Conservation (phyloP, 441 rosid genomes). For the Codiaeum variegatum region DNA sequence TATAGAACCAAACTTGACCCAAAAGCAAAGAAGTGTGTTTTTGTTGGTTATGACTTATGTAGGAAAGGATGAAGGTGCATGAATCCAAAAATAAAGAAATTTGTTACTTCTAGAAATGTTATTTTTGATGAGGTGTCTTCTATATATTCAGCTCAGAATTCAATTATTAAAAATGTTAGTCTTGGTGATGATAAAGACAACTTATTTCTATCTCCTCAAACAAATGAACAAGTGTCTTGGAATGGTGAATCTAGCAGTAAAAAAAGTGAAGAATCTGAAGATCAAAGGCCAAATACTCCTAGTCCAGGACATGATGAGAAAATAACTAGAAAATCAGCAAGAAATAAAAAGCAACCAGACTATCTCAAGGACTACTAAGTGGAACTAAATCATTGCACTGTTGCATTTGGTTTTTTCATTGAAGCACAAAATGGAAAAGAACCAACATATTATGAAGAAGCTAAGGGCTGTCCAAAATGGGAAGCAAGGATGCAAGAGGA, state of each 20-base stretch:
- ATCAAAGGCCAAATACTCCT: neutral
- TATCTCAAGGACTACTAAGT: slow-evolving; percentile 17
- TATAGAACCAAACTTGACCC: neutral
- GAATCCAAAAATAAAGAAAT: slow-evolving; percentile 9
- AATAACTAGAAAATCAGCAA: neutral
- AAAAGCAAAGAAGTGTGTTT: neutral
- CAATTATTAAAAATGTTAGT: neutral
- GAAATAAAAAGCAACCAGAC: neutral
- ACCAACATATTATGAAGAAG: neutral
- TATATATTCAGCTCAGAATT: neutral
- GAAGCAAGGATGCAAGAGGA: neutral
- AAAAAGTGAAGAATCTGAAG: neutral
- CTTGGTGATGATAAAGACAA: neutral
- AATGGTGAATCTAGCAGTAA: too few species aligned
- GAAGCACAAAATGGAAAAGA: neutral
- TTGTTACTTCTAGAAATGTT: slow-evolving; percentile 2
- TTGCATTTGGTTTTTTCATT: neutral
- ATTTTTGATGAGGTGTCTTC: slow-evolving; percentile 11
- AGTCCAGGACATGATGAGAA: neutral
- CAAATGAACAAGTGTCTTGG: too few species aligned
- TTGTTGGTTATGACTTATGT: neutral
- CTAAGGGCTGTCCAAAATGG: neutral
- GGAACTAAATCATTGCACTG: neutral
- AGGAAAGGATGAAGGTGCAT: slow-evolving; percentile 2
- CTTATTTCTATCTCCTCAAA: neutral